Base-by-base conservation (phyloP, 75 land plant genomes). In the Ceratopteris richardii region DNA sequence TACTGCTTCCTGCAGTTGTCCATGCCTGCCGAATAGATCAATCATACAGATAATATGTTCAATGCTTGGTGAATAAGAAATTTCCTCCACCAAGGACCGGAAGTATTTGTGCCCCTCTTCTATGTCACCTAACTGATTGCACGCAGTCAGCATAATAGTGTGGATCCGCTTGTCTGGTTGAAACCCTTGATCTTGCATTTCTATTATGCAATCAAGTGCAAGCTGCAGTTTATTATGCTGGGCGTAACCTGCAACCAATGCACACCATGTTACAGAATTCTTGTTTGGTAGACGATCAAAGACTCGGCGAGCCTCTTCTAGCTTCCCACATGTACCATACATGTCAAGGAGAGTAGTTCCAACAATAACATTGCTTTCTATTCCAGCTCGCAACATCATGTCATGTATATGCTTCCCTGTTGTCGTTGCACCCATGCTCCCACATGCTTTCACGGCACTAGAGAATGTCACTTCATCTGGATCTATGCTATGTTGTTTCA, bases 1-100 rank as follows among this genome's bases (percentile, higher is more conserved):
- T 42, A 56, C 31, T 23, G 84, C 77, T 56, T 74, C 73, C 19
- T 53, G 26, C 37, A 82, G 59, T 11, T 51, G 50, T 20, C 84
- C 80, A 16, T 51, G 62, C 52, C 84, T 65, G 13, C 75, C 80
- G 27, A 77, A 66, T 14, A 77, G 64, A 65, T 82, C 84, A 26
- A 82, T 66, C 80, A 77, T 74, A 58, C 80, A 82, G 54, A 69
- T 76, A 56, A 69, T 77, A 20, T 82, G 80, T 42, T 77, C 68
- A 5, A 70, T 60, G 22, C 60, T 73, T 37, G 12, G 42, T 0
- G 33, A 17, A 30, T 68, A 25, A 1, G 56, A 31, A 53, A 67
- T 66, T n/a, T 37, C 55, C 7, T 6, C 6, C 13, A 23, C 27
- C 77, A 74, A 66, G 23, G 58, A 20, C 44, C 64, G 25, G 31